Evolutionary conservation across 257 asterid species (phyloP).

Genomic region (Solanum peruvianum): DNA sequence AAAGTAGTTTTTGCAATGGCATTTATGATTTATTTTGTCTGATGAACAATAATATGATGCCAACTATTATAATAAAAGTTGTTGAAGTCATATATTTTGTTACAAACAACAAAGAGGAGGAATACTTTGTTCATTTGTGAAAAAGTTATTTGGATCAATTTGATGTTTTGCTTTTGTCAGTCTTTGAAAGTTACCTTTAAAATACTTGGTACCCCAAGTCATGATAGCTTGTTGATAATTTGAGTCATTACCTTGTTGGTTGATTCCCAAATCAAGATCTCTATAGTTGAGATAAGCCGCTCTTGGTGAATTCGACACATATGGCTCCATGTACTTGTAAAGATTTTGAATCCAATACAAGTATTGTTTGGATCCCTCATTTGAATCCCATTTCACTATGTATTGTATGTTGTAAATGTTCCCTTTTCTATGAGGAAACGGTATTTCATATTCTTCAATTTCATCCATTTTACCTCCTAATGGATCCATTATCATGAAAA

Average conservation of each 20-base stretch:
- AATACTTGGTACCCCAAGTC: no score
- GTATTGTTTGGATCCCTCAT: no score
- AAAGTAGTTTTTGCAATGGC: neutral
- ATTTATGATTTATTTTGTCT: neutral
- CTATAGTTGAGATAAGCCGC: neutral
- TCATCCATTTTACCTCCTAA: slow-evolving; percentile 18
- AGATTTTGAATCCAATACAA: no score
- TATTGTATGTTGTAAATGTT: slow-evolving; percentile 6
- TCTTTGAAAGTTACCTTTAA: slow-evolving; percentile 4
- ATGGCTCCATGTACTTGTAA: no score
- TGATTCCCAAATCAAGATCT: no score
- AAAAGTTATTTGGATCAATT: slow-evolving; percentile 15
- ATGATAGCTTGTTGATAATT: no score
- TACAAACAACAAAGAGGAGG: neutral
- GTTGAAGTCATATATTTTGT: neutral
- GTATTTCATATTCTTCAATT: neutral
- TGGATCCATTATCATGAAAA: slow-evolving; percentile 15
- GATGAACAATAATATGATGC: neutral
- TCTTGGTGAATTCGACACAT: no score
- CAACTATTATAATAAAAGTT: neutral
- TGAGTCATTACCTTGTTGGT: no score
- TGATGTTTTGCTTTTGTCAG: slow-evolving; percentile 3
- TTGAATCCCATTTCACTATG: no score
- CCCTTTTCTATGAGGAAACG: slow-evolving; percentile 22
- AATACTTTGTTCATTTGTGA: slow-evolving; percentile 17